Evolutionary conservation across 192 early-diverging fungal species (phyloP), one percentile per base, ranked within the genome.

Genomic region (Linnemannia zychae): DNA sequence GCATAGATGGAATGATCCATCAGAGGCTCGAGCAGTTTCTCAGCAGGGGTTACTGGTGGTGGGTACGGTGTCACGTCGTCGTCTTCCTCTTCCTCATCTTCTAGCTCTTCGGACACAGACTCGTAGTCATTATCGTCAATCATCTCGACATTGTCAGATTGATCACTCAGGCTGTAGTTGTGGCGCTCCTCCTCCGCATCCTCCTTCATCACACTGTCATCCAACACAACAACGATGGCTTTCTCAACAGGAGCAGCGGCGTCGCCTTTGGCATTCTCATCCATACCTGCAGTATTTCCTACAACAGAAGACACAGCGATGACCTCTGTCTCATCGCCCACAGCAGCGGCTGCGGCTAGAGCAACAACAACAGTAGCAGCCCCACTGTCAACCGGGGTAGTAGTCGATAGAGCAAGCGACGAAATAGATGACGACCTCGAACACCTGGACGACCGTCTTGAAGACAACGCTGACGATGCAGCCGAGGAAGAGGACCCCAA

Each of bases 1-100:
- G 83, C 83, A 79, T 85, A 85, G 31, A 85, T 78, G 1, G 83
- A 85, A 47, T 85, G 83, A 20, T 85, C 83, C 72, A 79, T 68
- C n/a, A 65, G 70, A 17, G 77, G 74, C 17, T 33, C 24, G 6
- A 67, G 9, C 24, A 48, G 46, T 34, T 78, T 36, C 17, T 75
- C 73, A 7, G 34, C 28, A 2, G 57, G 57, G 7, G 57, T 63
- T 4, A 28, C 57, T 12, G 57, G 57, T 31, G 57, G 57, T 15
- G 57, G 28, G 13, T 31, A 63, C 11, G 57, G 57, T 28, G 28
- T 16, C 57, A 31, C 46, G 20, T 75, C 80, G 0, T 75, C 44
- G 13, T 72, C 68, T 2, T 47, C 52, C 49, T 60, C 67, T n/a
- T 63, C 68, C 18, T 63, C 70, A 9, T 46, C 34, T 18, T 73